Base-by-base conservation (phyloP, 176 grass and related monocot species). In the Rhipidocladum racemiflorum region DNA sequence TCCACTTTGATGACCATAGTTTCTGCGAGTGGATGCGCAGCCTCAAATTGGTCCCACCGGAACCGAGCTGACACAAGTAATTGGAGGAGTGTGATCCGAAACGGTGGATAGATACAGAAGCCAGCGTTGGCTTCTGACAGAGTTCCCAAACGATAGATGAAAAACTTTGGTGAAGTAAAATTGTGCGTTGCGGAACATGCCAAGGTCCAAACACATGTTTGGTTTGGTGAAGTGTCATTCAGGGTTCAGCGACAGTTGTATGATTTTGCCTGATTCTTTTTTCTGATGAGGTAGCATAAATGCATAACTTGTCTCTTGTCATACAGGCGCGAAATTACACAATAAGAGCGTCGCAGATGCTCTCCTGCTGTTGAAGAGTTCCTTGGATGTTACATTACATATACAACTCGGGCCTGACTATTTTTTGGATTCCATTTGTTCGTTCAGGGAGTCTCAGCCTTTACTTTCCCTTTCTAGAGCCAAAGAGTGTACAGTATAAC, bases 1-100 rank as follows among this genome's bases (percentile, higher is more conserved):
- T 99, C 83, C 89, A 91, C 40, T 99, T 95, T 1, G 96, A 99
- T 24, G 96, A 95, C 61, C 80, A 86, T 67, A 99, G 96, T 68
- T 93, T 99, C 82, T 99, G 92, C 8, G 96, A 99, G 91, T 99
- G 96, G 96, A 99, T 99, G 96, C 91, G 91, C 66, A 99, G 89
- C 85, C 89, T 99, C 85, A 99, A 95, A 79, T 75, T 99, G 79
- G 91, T 95, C 23, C 90, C 96, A 0, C 91, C 96, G 8, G 91
- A 95, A 86, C 91, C 87, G 57, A 93, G 92, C 71, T 99, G 93
- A 91, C 70, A 65, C 61, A 81, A 42, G 20, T 48, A 59, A 68
- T 57, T 0, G 27, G 64, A 34, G 34, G 44, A 42, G 25, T 28
- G 28, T 34, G 25, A 20, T n/a, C 53, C 0, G 0, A 43, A 63